These are phyloP conservation scores for Hylodesmum podocarpum DNA, from an alignment of 306 rosid genomes.

Conservation along the genomic window DNA sequence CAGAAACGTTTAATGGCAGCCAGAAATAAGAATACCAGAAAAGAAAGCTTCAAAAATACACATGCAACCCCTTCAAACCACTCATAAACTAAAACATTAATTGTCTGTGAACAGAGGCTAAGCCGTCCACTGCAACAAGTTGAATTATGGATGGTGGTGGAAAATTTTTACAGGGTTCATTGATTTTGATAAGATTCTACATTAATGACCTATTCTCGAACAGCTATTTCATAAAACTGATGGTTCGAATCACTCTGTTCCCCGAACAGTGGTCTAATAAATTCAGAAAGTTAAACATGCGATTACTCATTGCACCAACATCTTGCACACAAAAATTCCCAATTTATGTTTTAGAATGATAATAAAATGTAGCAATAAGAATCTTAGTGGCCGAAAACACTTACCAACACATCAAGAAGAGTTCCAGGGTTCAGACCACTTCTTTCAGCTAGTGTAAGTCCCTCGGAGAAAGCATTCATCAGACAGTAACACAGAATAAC, in stretches of 20 bases:
- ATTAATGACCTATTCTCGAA: slow-evolving; percentile 10
- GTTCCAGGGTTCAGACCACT: slow-evolving; percentile 69
- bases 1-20: background rate
- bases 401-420: slow-evolving; percentile 81
- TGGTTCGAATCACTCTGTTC: slow-evolving; percentile 21
- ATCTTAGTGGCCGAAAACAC: slow-evolving; percentile 13
- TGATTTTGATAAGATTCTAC: background rate
- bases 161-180: slow-evolving; percentile 7
- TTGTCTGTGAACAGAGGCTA: background rate
- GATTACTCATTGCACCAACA: slow-evolving; percentile 65
- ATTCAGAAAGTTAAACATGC: slow-evolving; percentile 51
- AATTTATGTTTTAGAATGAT: slow-evolving; percentile 10
- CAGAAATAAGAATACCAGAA: background rate
- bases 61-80: background rate
- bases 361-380: slow-evolving; percentile 7
- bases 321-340: slow-evolving; percentile 49
- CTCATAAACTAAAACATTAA: background rate
- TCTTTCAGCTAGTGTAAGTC: slow-evolving; percentile 64
- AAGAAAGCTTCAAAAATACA: background rate
- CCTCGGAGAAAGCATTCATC: slow-evolving; percentile 93
- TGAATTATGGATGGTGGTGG: background rate
- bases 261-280: slow-evolving; percentile 15
- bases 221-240: slow-evolving; percentile 13
- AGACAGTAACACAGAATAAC: slow-evolving; percentile 43
- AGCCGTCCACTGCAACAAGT: background rate